Evolutionary conservation across 2,329 filamentous ascomycete genomes (phyloP).

Genomic region (Trichoderma sp.): DNA sequence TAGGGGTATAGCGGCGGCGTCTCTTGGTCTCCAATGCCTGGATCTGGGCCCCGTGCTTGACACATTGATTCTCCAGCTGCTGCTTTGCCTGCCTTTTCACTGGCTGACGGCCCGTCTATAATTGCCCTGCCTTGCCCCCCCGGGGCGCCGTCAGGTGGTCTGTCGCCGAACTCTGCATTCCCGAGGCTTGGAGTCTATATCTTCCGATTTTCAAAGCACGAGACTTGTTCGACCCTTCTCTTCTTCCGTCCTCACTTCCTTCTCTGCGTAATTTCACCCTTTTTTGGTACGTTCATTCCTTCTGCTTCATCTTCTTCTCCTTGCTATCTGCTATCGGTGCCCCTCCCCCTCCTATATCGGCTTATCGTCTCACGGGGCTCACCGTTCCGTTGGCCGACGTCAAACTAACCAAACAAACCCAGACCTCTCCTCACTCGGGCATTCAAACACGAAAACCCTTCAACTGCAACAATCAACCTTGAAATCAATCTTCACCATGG

Average conservation of each 20-base stretch:
- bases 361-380: neutral
- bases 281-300: neutral
- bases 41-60: constrained; percentile 17
- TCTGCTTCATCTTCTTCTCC: neutral
- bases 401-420: neutral
- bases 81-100: neutral
- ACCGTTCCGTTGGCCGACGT: neutral
- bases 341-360: constrained; percentile 17
- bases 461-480: neutral
- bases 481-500: constrained; percentile 48
- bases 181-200: no score
- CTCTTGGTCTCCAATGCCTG: constrained; percentile 17
- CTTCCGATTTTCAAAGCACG: no score
- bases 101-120: constrained; percentile 10
- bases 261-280: neutral
- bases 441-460: neutral
- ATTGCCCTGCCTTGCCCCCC: constrained; percentile 13
- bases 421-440: neutral
- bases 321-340: constrained; percentile 7
- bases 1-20: constrained; percentile 54
- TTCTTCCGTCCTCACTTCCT: neutral
- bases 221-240: neutral
- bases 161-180: neutral
- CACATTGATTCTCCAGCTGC: constrained; percentile 13
- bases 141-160: constrained; percentile 13